Evolutionary conservation across 2,329 filamentous ascomycete genomes (phyloP), one percentile per base, ranked within the genome.

Genomic region (Grosmannia penicillata): DNA sequence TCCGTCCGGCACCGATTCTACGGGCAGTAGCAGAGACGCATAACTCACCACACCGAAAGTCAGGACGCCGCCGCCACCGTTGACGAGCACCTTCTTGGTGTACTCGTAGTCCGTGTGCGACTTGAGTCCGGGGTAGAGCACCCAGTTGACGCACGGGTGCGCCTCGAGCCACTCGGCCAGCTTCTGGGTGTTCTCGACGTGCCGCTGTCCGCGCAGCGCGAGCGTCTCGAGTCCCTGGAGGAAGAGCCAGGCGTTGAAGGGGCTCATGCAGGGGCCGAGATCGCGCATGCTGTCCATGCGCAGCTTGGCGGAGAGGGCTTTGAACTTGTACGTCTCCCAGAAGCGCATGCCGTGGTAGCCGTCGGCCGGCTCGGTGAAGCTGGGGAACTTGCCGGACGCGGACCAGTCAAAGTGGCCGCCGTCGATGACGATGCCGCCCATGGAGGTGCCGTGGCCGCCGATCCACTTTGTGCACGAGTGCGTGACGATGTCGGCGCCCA

Each of bases 381-480:
- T 75, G 1, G 79, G 78, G 57, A 83, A 84, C 48, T 70, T 70
- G 18, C 65, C 73, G 41, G 80, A 61, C 48, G 74, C 75, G 36
- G 72, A 75, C 78, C 78, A 82, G 59, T 82, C 73, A 49, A 82
- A 82, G 48, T 77, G 78, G 34, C 78, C 77, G 40, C 71, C 69
- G 56, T 82, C 78, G 36, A 82, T 62, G 11, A 82, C 66, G 21
- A 82, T 65, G 39, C 78, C 33, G 27, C 67, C 78, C 50, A 82
- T 75, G 13, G 77, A 81, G 17, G 78, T 80, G 27, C 78, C 78
- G 51, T 82, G 78, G 21, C 78, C 78, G 34, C 78, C 77, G 42
- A 82, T 81, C 78, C 78, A 82, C 53, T 82, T 82, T 3, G 76
- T 82, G 13, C 74, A 75, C 23, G 71, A 78, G 58, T 82, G 77